phyloP scores from a whole-genome alignment of 2,329 filamentous ascomycete species.

The Pestalotiopsis fici region DNA sequence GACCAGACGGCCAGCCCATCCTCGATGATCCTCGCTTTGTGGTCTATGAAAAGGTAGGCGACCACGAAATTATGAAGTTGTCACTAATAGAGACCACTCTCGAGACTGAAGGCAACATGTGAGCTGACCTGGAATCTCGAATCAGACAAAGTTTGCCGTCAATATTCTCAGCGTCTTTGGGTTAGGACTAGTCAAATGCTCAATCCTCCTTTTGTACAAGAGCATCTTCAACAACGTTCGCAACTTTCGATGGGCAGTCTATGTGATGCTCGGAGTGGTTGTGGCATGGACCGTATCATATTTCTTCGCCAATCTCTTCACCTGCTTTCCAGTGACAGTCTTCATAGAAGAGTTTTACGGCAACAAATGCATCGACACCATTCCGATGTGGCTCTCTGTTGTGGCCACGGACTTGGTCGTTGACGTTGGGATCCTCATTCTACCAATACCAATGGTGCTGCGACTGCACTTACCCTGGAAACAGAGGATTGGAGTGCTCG shows the following conservation, averaged over 20 bases:
- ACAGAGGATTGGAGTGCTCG: constrained; percentile 24
- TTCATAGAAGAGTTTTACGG: constrained; percentile 24
- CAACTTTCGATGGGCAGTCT: constrained; percentile 13
- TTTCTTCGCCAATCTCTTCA: constrained; percentile 27
- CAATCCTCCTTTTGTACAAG: constrained; percentile 20
- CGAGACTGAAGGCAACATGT: too few species aligned
- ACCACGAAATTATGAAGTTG: background rate
- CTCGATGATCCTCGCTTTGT: constrained; percentile 20
- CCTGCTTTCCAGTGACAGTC: constrained; percentile 23
- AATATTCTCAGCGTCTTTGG: constrained; percentile 19
- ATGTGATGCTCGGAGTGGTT: constrained; percentile 16
- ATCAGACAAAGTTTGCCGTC: constrained; percentile 21
- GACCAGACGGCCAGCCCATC: constrained; percentile 15
- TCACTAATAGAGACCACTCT: background rate
- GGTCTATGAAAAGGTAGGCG: constrained; percentile 19
- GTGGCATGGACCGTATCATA: constrained; percentile 22
- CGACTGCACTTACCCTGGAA: constrained; percentile 22
- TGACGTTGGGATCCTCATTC: constrained; percentile 24
- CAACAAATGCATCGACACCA: constrained; percentile 22
- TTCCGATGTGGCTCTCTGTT: constrained; percentile 20
- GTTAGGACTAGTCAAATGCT: constrained; percentile 20
- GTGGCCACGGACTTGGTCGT: constrained; percentile 22
- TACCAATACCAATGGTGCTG: constrained; percentile 27
- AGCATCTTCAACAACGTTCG: constrained; percentile 16
- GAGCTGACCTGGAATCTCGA: too few species aligned